Evolutionary conservation across 805 yeast genomes (phyloP), one percentile per base, ranked within the genome.

Genomic region (Starmerella cellae): DNA sequence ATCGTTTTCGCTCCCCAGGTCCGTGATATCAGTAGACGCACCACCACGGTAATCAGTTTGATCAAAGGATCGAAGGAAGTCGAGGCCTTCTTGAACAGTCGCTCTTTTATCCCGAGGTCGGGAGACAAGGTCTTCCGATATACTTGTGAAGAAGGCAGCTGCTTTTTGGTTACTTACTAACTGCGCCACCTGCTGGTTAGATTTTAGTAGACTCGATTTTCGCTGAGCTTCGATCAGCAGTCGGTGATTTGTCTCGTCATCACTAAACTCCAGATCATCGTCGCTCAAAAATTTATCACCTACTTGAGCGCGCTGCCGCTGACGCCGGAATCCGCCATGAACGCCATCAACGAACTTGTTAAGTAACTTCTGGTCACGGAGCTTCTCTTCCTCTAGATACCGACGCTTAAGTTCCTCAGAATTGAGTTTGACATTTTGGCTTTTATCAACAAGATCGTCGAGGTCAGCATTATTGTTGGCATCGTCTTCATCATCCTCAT

Each of bases 291-390:
- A 46, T 29, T 27, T 38, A 37, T 9, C 46, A 35, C 38, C 44
- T 33, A 11, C 22, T 5, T 37, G 35, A 8, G 37, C 48, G 16
- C 44, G 43, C 14, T 33, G 27, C 14, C 34, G 31, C 9, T 44
- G 44, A n/a, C 51, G 41, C 17, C 51, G 42, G 43, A 39, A 49
- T 2, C 53, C 51, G 32, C 53, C 54, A 18, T 50, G 43, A 21
- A 53, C 54, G 29, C 51, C 55, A 16, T 44, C 47, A 8, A 47
- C 50, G 14, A 53, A 29, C 23, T 39, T 40, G 30, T 41, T 38
- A 17, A 53, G 46, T 26, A 44, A 31, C 16, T 41, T 43, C 37
- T 50, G 47, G 37, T 53, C 57, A 3, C 44, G 48, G 5, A 5
- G 26, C 22, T 42, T 40, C 38, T 53, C 54, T n/a, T 53, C 48